These are phyloP conservation scores for Cladosporium sp. DNA, from an alignment of 2,329 filamentous ascomycete genomes.

Conservation along the genomic window DNA sequence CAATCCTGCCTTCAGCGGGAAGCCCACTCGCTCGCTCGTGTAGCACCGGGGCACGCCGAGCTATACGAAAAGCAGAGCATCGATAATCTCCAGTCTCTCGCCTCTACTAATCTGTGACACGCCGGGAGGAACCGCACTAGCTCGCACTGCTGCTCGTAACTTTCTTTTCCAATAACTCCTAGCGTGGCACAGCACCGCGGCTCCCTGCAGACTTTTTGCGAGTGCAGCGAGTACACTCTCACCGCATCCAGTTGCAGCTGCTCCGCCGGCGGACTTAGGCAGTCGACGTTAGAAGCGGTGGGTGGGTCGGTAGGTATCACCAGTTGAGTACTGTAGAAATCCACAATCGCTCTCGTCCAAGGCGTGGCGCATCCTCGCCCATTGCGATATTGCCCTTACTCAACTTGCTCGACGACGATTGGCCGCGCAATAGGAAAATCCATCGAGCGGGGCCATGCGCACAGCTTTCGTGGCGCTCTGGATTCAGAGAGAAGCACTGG, in stretches of 20 bases:
- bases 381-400: background rate
- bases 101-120: constrained; percentile 19
- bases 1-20: background rate
- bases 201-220: constrained; percentile 2
- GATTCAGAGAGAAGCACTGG: constrained; percentile 15
- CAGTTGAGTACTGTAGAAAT: background rate
- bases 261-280: background rate
- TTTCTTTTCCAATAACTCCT: constrained; percentile 17
- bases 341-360: background rate
- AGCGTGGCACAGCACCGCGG: constrained; percentile 12
- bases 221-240: background rate
- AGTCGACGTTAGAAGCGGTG: background rate
- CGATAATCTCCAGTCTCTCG: constrained; percentile 15
- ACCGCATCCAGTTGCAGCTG: constrained; percentile 10
- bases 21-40: constrained; percentile 7
- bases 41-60: constrained; percentile 7
- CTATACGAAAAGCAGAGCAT: constrained; percentile 11
- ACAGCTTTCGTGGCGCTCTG: constrained; percentile 14
- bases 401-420: background rate
- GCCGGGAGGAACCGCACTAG: constrained; percentile 10
- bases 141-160: constrained; percentile 14
- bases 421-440: constrained; percentile 5
- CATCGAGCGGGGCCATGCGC: constrained; percentile 13
- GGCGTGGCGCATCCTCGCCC: background rate
- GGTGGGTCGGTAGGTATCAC: background rate